These are phyloP conservation scores for Epichloe aotearoae DNA, from an alignment of 2,329 filamentous ascomycete genomes.

Conservation along the genomic window DNA sequence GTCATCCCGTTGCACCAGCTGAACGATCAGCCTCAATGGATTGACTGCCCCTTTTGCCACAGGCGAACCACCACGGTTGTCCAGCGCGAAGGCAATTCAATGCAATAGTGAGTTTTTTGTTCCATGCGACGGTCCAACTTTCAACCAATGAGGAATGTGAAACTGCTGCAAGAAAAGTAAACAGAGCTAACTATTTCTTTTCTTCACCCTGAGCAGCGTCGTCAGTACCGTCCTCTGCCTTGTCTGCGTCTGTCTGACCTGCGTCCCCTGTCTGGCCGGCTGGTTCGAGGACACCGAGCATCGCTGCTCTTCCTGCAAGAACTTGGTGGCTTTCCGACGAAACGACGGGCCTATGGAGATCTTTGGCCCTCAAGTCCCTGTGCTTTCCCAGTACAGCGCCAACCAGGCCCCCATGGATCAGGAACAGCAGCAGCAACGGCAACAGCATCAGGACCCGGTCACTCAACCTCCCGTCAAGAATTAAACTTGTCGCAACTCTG, in stretches of 20 bases:
- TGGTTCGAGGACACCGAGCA: constrained; percentile 21
- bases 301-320: constrained; percentile 17
- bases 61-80: constrained; percentile 12
- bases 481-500: neutral
- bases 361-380: constrained; percentile 8
- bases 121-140: no score
- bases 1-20: constrained; percentile 13
- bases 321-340: constrained; percentile 14
- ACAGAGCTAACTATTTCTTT: neutral
- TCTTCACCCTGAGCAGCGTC: constrained; percentile 8
- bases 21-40: constrained; percentile 13
- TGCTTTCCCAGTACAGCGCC: constrained; percentile 9
- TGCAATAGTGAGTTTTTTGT: constrained; percentile 13
- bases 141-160: no score
- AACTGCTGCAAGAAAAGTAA: neutral
- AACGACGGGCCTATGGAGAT: constrained; percentile 12
- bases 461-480: neutral
- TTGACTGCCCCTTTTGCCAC: constrained; percentile 20
- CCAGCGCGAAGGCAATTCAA: constrained; percentile 12
- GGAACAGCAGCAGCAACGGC: neutral
- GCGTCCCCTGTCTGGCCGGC: constrained; percentile 17
- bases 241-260: constrained; percentile 19
- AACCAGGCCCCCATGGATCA: constrained; percentile 5
- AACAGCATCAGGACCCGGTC: neutral
- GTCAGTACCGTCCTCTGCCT: constrained; percentile 17